Base-by-base conservation (phyloP, 2,329 filamentous ascomycete species). In the Monilinia vaccinii-corymbosi region DNA sequence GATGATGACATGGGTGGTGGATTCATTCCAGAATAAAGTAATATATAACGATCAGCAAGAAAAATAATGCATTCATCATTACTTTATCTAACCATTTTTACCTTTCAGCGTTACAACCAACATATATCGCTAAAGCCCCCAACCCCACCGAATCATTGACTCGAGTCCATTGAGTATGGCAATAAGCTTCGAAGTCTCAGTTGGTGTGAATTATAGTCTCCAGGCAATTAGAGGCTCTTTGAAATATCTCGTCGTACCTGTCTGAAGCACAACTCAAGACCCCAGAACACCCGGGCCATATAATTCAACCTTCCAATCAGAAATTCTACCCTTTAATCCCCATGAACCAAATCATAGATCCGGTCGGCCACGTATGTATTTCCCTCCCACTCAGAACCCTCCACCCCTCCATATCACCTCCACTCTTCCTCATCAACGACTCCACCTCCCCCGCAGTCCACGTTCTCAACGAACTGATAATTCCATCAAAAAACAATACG, bases 401-500 rank as follows among this genome's bases (percentile, higher is more conserved):
- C 78, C 78, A 80, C 2, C 71, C 71, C 40, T 72, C 69, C 50
- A 67, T 68, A 51, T 65, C 67, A 18, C 75, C 78, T 13, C 77
- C 79, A 67, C 80, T 82, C 4, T 75, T 75, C 59, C 79, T 76
- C 63, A 90, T 71, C 65, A 91, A 70, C 0, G 70, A 69, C 70
- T 85, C 75, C 6, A 89, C 80, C 72, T 91, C 88, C 16, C 80
- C 78, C 0, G 84, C 78, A 4, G 82, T 88, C 59, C 88, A 79
- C 8, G 86, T 88, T 47, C 88, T 76, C 65, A 91, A 70, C 44
- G 81, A 81, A 11, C 85, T 89, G 51, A 90, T 78, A 60, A 82
- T 75, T 2, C 88, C 88, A 71, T 91, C 88, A 67, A 87, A 86
- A 0, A 83, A 78, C 21, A 89, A 73, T 10, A 88, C 81, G 62